These are phyloP conservation scores for Citrullus mucosospermus DNA, from an alignment of 306 rosid species.

Conservation along the genomic window DNA sequence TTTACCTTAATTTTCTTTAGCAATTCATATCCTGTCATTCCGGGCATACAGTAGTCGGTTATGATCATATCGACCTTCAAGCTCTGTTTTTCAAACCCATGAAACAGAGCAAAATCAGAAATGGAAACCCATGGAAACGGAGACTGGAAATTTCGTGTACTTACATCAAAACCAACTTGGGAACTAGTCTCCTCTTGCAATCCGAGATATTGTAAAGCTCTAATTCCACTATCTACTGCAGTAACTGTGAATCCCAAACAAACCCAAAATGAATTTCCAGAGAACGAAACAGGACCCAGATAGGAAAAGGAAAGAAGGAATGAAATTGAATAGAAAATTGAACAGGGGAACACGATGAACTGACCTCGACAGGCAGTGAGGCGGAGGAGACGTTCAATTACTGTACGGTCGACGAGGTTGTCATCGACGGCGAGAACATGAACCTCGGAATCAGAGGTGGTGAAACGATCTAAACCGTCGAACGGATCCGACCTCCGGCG, in stretches of 20 bases:
- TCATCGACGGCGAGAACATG: conserved; percentile 98
- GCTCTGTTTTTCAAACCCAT: conserved; percentile 6
- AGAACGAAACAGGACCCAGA: neutral
- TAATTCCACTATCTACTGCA: conserved; percentile 82
- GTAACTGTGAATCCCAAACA: conserved; percentile 37
- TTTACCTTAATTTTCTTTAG: conserved; percentile 79
- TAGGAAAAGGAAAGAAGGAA: neutral
- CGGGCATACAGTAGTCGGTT: conserved; percentile 98
- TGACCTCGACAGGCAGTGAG: conserved; percentile 71
- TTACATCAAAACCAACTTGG: conserved; percentile 51
- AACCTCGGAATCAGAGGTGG: conserved; percentile 28
- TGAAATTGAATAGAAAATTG: neutral
- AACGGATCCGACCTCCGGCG: conserved; percentile 27
- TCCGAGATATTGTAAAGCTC: conserved; percentile 83
- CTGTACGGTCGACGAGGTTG: conserved; percentile 78
- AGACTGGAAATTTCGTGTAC: neutral
- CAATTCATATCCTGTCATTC: conserved; percentile 90
- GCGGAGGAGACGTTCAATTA: conserved; percentile 73
- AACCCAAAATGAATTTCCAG: neutral
- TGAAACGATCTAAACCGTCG: conserved; percentile 15
- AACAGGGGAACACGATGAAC: neutral
- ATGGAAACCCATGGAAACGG: neutral
- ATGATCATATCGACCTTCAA: conserved; percentile 93
- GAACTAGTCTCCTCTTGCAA: conserved; percentile 49
- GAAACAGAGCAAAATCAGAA: neutral